Conservation (phyloP, 768 basidiomycete species). For the Inosperma sp. region DNA sequence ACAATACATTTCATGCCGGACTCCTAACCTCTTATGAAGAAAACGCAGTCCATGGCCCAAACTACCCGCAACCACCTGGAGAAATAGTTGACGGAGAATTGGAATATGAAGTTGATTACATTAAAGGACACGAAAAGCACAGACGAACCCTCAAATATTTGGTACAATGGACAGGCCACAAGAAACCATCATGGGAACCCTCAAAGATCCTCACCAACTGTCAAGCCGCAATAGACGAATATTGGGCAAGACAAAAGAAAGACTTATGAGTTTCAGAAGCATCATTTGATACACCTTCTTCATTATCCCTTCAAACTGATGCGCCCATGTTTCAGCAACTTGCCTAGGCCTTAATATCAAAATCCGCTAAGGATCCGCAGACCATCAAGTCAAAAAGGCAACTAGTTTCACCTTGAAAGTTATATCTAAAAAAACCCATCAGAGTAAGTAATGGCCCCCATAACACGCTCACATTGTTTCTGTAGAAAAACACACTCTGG, state of each 20-base stretch:
- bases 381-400: too few relatives aligned
- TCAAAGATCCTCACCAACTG: background rate
- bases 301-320: too few relatives aligned
- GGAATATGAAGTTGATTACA: slow-evolving; percentile 16
- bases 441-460: too few relatives aligned
- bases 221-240: background rate
- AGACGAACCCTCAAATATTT: background rate
- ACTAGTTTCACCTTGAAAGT: too few relatives aligned
- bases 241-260: background rate
- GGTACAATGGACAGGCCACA: background rate
- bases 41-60: slow-evolving; percentile 13
- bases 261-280: too few relatives aligned
- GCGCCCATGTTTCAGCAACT: too few relatives aligned
- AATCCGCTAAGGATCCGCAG: too few relatives aligned
- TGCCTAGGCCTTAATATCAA: too few relatives aligned
- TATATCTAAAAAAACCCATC: too few relatives aligned
- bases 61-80: slow-evolving; percentile 5
- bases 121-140: background rate
- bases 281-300: too few relatives aligned
- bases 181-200: background rate
- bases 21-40: slow-evolving; percentile 14
- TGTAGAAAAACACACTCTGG: too few relatives aligned
- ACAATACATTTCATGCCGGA: slow-evolving; percentile 16
- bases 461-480: too few relatives aligned
- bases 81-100: slow-evolving; percentile 14